Conservation (phyloP, 495 filamentous ascomycete species). For the Neurospora sp. region DNA sequence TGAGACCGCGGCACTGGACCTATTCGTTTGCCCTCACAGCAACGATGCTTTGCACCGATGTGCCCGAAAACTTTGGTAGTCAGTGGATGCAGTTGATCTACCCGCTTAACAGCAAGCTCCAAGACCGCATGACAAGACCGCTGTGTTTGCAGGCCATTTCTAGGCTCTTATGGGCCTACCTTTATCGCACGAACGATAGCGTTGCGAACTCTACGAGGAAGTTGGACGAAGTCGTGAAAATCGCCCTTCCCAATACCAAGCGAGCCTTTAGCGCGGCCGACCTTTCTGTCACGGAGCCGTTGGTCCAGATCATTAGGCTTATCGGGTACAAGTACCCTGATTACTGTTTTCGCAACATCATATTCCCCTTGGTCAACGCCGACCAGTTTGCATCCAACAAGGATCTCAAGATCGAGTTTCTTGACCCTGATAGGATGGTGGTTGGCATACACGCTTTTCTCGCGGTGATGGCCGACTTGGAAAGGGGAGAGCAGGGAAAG, state of each 20-base stretch:
- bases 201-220: conserved; percentile 59
- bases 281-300: conserved; percentile 67
- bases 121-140: conserved; percentile 71
- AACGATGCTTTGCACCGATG: conserved; percentile 77
- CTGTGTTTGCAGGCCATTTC: conserved; percentile 81
- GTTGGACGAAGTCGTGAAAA: conserved; percentile 74
- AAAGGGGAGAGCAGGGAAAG: conserved; percentile 65
- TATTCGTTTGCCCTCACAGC: conserved; percentile 78
- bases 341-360: conserved; percentile 79
- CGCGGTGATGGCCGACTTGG: conserved; percentile 86
- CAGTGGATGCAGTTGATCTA: conserved; percentile 80
- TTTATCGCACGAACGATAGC: conserved; percentile 69
- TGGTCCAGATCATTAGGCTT: conserved; percentile 88
- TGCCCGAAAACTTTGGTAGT: conserved; percentile 65
- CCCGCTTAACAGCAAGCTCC: conserved; percentile 64
- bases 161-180: conserved; percentile 90
- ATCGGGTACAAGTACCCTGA: conserved; percentile 92
- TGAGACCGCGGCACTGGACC: conserved; percentile 84
- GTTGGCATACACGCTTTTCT: conserved; percentile 92
- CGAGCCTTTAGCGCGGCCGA: conserved; percentile 72
- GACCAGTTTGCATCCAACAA: conserved; percentile 70
- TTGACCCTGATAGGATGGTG: conserved; percentile 93
- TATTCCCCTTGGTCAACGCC: conserved; percentile 90
- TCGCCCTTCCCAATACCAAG: conserved; percentile 70
- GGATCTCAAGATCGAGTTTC: conserved; percentile 79